Conservation (phyloP, 495 filamentous ascomycete species). For the Hypoxylon perforatum region DNA sequence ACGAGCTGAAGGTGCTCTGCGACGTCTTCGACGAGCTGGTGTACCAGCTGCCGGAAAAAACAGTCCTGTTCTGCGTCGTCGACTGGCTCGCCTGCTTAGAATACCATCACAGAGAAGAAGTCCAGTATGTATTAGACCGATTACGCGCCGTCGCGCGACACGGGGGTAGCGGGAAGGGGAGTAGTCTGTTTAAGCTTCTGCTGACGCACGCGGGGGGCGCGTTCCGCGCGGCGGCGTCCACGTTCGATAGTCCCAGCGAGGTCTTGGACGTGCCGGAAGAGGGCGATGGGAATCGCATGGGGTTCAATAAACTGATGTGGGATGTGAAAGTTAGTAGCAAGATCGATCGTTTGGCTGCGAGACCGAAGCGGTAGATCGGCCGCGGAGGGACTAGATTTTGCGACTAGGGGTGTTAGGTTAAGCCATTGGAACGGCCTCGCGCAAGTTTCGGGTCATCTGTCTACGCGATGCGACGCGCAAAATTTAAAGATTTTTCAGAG, state of each 20-base stretch:
- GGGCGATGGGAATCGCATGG: conserved; percentile 5
- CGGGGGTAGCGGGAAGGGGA: conserved; percentile 13
- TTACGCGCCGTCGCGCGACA: background rate
- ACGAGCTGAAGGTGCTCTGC: conserved; percentile 14
- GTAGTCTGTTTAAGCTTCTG: conserved; percentile 13
- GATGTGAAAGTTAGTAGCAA: conserved; percentile 4
- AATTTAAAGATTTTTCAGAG: no score
- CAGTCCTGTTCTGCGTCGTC: conserved; percentile 11
- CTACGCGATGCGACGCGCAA: no score
- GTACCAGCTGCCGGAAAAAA: conserved; percentile 12
- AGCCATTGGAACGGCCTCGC: no score
- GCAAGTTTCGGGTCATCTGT: no score
- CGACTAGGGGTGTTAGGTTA: no score
- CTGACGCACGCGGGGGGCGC: conserved; percentile 12
- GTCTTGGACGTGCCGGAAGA: conserved; percentile 4
- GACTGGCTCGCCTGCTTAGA: conserved; percentile 22
- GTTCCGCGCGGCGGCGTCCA: conserved; percentile 1
- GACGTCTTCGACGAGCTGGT: conserved; percentile 14
- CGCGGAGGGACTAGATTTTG: no score
- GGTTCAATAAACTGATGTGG: conserved; percentile 5
- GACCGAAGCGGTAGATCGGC: no score
- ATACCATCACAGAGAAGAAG: conserved; percentile 3
- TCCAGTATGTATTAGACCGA: conserved; percentile 4
- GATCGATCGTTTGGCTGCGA: background rate
- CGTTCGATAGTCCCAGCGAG: background rate